Evolutionary conservation across 179 eudicot genomes (phyloP).

Genomic region (Vitellaria paradoxa): DNA sequence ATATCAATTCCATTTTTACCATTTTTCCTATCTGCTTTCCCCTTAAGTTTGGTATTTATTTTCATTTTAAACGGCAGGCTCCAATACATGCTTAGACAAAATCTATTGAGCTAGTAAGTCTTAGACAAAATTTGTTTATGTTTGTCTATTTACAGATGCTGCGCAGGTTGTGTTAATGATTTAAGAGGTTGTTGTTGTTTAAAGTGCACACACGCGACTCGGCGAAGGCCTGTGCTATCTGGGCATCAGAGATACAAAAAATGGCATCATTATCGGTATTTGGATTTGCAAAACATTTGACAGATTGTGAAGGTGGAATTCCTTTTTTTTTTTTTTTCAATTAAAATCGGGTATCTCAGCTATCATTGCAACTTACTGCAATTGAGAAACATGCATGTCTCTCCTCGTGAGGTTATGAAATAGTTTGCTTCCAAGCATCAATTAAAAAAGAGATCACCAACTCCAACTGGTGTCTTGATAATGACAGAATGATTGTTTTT

Average conservation of each 20-base stretch:
- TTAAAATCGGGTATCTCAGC: too few relatives aligned
- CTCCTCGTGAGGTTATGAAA: too few relatives aligned
- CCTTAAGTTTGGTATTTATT: background rate
- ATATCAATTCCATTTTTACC: background rate
- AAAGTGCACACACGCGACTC: conserved; percentile 64
- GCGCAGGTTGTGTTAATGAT: conserved; percentile 48
- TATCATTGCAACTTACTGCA: too few relatives aligned
- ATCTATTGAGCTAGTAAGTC: background rate
- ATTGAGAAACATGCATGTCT: too few relatives aligned
- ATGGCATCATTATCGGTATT: conserved; percentile 86
- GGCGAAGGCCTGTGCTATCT: conserved; percentile 72
- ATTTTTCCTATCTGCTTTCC: background rate
- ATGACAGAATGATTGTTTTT: too few relatives aligned
- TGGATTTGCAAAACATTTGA: conserved; percentile 21
- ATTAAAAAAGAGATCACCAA: too few relatives aligned
- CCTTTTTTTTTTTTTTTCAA: too few relatives aligned
- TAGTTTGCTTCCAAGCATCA: too few relatives aligned
- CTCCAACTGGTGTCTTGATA: too few relatives aligned
- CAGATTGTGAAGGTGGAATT: too few relatives aligned
- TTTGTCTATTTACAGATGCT: conserved; percentile 41
- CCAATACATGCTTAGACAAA: background rate
- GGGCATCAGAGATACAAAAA: conserved; percentile 74
- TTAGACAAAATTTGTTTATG: background rate
- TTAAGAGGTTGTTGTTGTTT: conserved; percentile 79
- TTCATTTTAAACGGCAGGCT: background rate